These are phyloP conservation scores for Xerocomellus chrysenteron DNA, from an alignment of 768 basidiomycete genomes.

Conservation along the genomic window DNA sequence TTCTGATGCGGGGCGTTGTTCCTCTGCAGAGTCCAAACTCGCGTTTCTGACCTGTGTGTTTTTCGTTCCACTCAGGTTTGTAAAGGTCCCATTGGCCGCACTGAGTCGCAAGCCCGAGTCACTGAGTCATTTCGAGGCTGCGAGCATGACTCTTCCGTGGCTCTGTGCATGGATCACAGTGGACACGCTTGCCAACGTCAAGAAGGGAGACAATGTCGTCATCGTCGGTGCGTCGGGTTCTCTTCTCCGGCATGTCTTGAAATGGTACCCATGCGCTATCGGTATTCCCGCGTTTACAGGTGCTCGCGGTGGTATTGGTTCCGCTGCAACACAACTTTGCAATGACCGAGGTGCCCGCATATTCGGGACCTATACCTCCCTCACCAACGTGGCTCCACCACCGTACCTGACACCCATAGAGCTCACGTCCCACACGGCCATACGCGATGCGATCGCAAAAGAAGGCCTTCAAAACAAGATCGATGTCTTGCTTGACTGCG, in stretches of 20 bases:
- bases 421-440: constrained; percentile 30
- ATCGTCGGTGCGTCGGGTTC: constrained; percentile 26
- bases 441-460: constrained; percentile 29
- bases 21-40: neutral
- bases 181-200: constrained; percentile 33
- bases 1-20: neutral
- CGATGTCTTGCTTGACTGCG: constrained; percentile 35
- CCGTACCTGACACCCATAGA: constrained; percentile 33
- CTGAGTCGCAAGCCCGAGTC: constrained; percentile 32
- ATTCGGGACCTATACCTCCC: constrained; percentile 37
- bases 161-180: constrained; percentile 39
- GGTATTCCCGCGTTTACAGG: constrained; percentile 14
- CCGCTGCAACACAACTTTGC: constrained; percentile 35
- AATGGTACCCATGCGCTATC: neutral
- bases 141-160: constrained; percentile 36
- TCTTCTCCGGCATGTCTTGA: neutral
- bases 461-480: constrained; percentile 30
- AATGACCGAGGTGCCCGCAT: constrained; percentile 30
- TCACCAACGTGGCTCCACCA: constrained; percentile 23
- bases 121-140: constrained; percentile 26
- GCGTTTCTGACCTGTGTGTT: neutral
- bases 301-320: constrained; percentile 36
- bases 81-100: constrained; percentile 28
- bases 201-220: constrained; percentile 32
- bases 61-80: constrained; percentile 18